Evolutionary conservation across 495 filamentous ascomycete genomes (phyloP).

Genomic region (Tuber melanosporum): DNA sequence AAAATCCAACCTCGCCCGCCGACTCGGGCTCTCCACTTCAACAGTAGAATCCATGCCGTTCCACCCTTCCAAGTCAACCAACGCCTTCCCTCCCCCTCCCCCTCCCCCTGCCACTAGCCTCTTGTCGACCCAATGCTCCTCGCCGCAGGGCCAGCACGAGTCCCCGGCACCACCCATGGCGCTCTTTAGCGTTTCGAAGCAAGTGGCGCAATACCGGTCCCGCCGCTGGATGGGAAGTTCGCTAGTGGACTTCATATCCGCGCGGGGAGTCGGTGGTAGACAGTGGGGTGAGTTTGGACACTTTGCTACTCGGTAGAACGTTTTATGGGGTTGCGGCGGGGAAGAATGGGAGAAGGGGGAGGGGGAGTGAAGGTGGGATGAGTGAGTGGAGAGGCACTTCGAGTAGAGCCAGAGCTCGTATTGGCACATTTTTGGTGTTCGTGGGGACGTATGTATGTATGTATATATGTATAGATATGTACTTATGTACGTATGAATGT

Average conservation of each 20-base stretch:
- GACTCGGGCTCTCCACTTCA: constrained; percentile 21
- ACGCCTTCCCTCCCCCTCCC: constrained; percentile 6
- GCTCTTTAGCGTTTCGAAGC: constrained; percentile 29
- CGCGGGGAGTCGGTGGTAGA: constrained; percentile 20
- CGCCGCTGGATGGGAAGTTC: constrained; percentile 31
- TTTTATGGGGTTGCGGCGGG: constrained; percentile 27
- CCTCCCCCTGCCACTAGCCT: constrained; percentile 20
- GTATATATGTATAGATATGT: background rate
- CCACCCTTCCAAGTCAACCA: constrained; percentile 31
- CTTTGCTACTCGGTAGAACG: constrained; percentile 32
- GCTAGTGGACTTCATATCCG: constrained; percentile 28
- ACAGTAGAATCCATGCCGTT: constrained; percentile 32
- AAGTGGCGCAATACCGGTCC: constrained; percentile 30
- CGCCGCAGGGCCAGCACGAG: constrained; percentile 33
- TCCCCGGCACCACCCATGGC: constrained; percentile 29
- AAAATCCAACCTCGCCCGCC: constrained; percentile 26
- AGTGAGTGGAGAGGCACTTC: constrained; percentile 28
- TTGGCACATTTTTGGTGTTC: constrained; percentile 26
- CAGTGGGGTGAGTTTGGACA: constrained; percentile 25
- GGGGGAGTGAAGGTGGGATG: constrained; percentile 22
- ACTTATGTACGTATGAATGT: background rate
- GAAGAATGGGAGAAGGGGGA: constrained; percentile 19
- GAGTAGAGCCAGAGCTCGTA: constrained; percentile 36
- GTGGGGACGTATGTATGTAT: background rate
- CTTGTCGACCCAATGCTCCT: constrained; percentile 29